phyloP scores from a whole-genome alignment of 2,329 filamentous ascomycete genomes.

The Penicillium sp. region DNA sequence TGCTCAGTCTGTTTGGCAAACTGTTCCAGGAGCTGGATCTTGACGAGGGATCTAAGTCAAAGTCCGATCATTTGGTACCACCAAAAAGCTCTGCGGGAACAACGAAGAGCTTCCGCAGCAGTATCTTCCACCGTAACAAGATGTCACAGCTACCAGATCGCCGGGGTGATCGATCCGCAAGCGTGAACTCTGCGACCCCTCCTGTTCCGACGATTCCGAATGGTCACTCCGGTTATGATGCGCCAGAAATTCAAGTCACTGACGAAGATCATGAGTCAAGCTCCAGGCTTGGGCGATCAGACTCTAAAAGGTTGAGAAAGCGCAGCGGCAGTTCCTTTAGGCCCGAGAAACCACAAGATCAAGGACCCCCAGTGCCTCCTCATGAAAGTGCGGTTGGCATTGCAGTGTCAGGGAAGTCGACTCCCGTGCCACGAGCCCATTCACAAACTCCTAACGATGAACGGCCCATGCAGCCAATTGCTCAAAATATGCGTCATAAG shows the following conservation, averaged over 20 bases:
- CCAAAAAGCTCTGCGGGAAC: constrained; percentile 72
- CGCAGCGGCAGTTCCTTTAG: constrained; percentile 34
- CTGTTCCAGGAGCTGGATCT: constrained; percentile 68
- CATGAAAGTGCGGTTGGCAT: constrained; percentile 30
- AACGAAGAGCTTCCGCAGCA: constrained; percentile 67
- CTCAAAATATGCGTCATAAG: too few relatives aligned
- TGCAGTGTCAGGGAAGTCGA: constrained; percentile 28
- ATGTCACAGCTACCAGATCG: constrained; percentile 48
- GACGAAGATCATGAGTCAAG: constrained; percentile 53
- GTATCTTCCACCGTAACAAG: constrained; percentile 70
- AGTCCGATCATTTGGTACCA: constrained; percentile 49
- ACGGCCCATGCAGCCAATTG: constrained; percentile 34
- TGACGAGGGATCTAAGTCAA: constrained; percentile 26
- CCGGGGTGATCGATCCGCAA: constrained; percentile 42
- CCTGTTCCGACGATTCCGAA: constrained; percentile 25
- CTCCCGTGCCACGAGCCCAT: constrained; percentile 13
- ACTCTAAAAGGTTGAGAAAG: constrained; percentile 36
- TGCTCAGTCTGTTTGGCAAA: constrained; percentile 76
- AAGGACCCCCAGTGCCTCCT: constrained; percentile 22
- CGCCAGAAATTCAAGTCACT: constrained; percentile 76
- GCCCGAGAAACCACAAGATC: constrained; percentile 21
- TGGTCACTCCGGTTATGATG: constrained; percentile 32
- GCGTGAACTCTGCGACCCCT: constrained; percentile 19
- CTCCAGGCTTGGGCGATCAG: constrained; percentile 28
- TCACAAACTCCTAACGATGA: constrained; percentile 27